Conservation (phyloP, 306 rosid species). For the Acacia melanoxylon region DNA sequence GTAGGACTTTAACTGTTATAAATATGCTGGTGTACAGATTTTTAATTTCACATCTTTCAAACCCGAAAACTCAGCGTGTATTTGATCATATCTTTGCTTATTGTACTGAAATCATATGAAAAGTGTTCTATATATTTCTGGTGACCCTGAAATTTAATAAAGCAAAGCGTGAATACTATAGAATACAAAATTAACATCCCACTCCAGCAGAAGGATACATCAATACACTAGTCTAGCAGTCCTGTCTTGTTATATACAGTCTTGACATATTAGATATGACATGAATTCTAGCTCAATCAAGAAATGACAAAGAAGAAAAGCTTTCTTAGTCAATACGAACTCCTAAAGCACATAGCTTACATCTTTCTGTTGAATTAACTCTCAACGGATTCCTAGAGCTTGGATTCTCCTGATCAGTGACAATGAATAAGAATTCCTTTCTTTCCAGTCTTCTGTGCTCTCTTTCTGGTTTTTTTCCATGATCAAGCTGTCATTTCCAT, state of each 20-base stretch:
- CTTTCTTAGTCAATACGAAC: slow-evolving; percentile 27
- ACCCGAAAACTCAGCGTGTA: neutral
- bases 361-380: neutral
- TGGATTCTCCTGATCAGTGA: slow-evolving; percentile 74
- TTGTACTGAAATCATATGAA: neutral
- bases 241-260: slow-evolving; percentile 19
- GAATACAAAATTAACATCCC: slow-evolving; percentile 16
- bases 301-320: slow-evolving; percentile 20
- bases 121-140: slow-evolving; percentile 1
- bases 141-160: slow-evolving; percentile 17
- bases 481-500: slow-evolving; percentile 68
- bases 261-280: slow-evolving; percentile 18
- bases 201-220: slow-evolving; percentile 28
- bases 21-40: neutral
- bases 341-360: slow-evolving; percentile 6
- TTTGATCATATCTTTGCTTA: neutral
- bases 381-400: slow-evolving; percentile 90
- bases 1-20: slow-evolving; percentile 20
- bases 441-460: slow-evolving; percentile 72
- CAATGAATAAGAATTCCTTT: slow-evolving; percentile 57
- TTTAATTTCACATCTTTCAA: neutral
- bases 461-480: slow-evolving; percentile 43
- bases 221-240: slow-evolving; percentile 22
- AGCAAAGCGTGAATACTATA: neutral
- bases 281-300: slow-evolving; percentile 22